Evolutionary conservation across 345 rosid genomes (phyloP), one percentile per base, ranked within the genome.

Genomic region (Populus deltoides): DNA sequence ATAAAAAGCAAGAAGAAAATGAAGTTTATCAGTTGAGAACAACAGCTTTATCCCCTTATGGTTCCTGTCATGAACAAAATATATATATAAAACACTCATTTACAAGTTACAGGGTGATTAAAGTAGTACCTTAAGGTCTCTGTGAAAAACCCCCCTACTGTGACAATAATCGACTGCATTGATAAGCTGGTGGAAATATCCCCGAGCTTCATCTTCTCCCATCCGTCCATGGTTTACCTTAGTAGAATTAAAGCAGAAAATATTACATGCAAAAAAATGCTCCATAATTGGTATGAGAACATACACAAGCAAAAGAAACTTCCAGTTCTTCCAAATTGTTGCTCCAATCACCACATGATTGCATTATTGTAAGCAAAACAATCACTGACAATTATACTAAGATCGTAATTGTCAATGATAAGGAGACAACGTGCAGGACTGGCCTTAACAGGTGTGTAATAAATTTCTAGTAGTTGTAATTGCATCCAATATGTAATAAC

Each of bases 111-210:
- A 67, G 75, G 8, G 20, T 69, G 27, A 55, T 43, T 57, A 78
- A 36, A 27, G 29, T 43, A 66, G 69, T 80, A 95, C 99, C 97
- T 96, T 96, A 38, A 96, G 92, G 79, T 96, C 98, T 86, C 99
- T 90, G 75, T 96, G 99, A 84, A 87, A 96, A 66, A 96, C 99
- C 77, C 98, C 99, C 86, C 99, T 88, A 77, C 98, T 96, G 83
- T 96, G 99, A 82, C 99, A 96, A 77, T 92, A 96, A 82, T 96
- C 99, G 71, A 96, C 94, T 45, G 91, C 92, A 86, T 96, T 90
- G 66, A 96, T 87, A 81, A 96, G 99, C 86, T 96, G 98, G 87
- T 96, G 99, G 74, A 96, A 96, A 78, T 96, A 96, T 81, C 90
- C 86, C 39, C 99, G 88, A 4, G 97, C 98, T 78, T 93, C 95